Percentiles rank a stretch among this genome's conserved stretches.
These are phyloP conservation scores for Globisporangium carolinianum DNA, from an alignment of 352 stramenopile species.

Conservation along the genomic window DNA sequence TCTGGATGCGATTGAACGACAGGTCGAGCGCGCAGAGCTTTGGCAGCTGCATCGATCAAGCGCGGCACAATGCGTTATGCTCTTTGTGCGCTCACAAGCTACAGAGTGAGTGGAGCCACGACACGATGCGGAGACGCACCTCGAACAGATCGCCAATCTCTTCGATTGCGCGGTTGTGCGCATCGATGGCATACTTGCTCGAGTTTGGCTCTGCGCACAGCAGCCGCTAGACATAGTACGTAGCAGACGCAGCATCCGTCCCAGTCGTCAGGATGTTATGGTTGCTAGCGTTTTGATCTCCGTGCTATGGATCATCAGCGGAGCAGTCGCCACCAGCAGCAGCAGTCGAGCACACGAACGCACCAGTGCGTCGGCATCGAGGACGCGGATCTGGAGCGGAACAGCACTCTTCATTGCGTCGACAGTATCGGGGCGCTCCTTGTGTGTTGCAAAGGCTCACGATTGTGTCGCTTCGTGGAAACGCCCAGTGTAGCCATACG, in stretches of 20 bases:
- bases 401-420: not conserved
- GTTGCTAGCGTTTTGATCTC: too few species aligned
- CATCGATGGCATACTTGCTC: slow-evolving; percentile 75
- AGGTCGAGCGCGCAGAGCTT: slow-evolving; percentile 73
- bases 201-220: slow-evolving; percentile 67
- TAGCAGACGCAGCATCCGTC: too few species aligned
- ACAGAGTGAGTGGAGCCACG: not conserved
- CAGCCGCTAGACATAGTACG: slow-evolving; percentile 12
- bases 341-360: not conserved
- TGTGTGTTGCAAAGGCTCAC: too few species aligned
- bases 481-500: too few species aligned
- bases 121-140: slow-evolving; percentile 13
- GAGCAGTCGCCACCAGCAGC: too few species aligned
- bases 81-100: not conserved
- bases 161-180: slow-evolving; percentile 60
- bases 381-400: slow-evolving; percentile 26
- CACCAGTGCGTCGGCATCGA: slow-evolving; percentile 34
- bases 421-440: too few species aligned
- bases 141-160: slow-evolving; percentile 59
- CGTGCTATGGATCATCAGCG: too few species aligned
- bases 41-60: slow-evolving; percentile 28
- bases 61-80: not conserved
- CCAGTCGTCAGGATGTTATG: too few species aligned
- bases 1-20: slow-evolving; percentile 66
- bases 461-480: too few species aligned